Evolutionary conservation across 163 green algal species (phyloP), one percentile per base, ranked within the genome.

Genomic region (Volvox carteri): DNA sequence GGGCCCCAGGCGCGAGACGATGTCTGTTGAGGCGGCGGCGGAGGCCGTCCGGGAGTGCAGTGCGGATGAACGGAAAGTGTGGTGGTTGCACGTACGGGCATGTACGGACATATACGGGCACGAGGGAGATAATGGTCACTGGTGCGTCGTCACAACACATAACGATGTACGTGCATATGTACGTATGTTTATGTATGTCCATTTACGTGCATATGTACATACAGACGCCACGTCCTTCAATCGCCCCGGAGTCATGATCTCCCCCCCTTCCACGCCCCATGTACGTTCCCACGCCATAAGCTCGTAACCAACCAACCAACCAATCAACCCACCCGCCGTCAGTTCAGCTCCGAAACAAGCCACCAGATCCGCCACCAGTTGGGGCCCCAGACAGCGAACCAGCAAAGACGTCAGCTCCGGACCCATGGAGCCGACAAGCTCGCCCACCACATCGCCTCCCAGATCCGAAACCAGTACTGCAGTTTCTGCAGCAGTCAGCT

Each of bases 381-480:
- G 41, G 39, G 3, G 28, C 6, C 74, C 74, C 74, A 81, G 62
- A 7, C 25, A 42, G 28, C 23, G 39, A 7, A 70, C 75, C 75
- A 84, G n/a, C 75, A 3, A 18, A 33, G 52, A 50, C 35, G 54
- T 85, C 46, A 46, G n/a, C 52, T 72, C 50, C 16, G 72, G 50
- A 2, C 54, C 52, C 74, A 93, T 89, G 56, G 19, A 50, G 28
- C 50, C 65, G 19, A 87, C 90, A 54, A 92, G 46, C 46, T 33
- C 16, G 1, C 48, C 75, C 75, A 70, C 30, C 48, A 70, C 11
- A 3, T 6, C n/a, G n/a, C 30, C 48, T 1, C 75, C 75, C 44
- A 81, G 42, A 5, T 2, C 28, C 44, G 44, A 23, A 4, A 81
- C 44, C 73, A 81, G 44, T 4, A 3, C n/a, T 23, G 23, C 44